Evolutionary conservation across 371 early-diverging fungal species (phyloP), one percentile per base, ranked within the genome.

Genomic region (Blakeslea trispora): DNA sequence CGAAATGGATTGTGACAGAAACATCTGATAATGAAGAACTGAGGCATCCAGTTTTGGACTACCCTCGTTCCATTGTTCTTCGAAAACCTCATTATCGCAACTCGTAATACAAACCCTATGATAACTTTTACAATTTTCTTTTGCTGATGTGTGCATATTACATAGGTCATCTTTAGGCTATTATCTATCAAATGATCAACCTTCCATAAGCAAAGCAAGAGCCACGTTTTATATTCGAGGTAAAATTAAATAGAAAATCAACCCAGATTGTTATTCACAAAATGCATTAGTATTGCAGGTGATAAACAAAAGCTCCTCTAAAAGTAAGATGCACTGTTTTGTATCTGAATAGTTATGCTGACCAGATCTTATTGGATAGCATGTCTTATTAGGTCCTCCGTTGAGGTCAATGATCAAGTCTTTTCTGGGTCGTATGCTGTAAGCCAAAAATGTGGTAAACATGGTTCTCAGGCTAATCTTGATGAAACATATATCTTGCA

Each of bases 401-500:
- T 78, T 8, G 66, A 75, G 42, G 22, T 67, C 15, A 60, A 70
- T 17, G 45, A 73, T 28, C 61, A 72, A 13, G 21, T 73, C 0
- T 69, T 71, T 44, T 49, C 48, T n/a, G 71, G 75, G 10, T 58
- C 54, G 1, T 61, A 49, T 46, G 51, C 48, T 10, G 23, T 47
- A 7, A 71, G 70, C 17, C 65, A 63, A 47, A 71, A 66, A 55
- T 71, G 66, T 28, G 79, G 79, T 21, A 78, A 78, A 56, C 43
- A 63, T 42, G 71, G 63, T 11, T 59, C 66, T 7, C 68, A 69
- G 59, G 69, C 75, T 14, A 67, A 67, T 35, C 42, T 78, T 17
- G 73, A 78, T 48, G 75, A 78, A 45, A 73, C 68, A 0, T 78
- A 68, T 50, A 43, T 75, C 19, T 62, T 75, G 78, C 55, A 70